These are phyloP conservation scores for Hansenula lynferdii DNA, from an alignment of 1,139 yeast genomes.

Conservation along the genomic window DNA sequence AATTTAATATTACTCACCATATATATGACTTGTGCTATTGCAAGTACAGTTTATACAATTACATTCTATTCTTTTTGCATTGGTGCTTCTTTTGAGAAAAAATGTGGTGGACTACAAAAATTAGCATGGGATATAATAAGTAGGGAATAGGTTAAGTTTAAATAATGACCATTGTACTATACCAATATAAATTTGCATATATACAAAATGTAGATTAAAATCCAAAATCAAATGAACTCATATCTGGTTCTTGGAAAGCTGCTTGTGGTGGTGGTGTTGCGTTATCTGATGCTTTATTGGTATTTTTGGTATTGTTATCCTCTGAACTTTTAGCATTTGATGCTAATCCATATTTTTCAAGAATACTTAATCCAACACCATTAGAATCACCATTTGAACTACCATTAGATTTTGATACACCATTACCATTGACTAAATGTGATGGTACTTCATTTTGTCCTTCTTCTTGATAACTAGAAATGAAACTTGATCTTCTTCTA, in stretches of 20 bases:
- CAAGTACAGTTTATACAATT: neutral
- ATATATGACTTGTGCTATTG: neutral
- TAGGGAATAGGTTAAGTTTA: neutral
- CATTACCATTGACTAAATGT: slow-evolving; percentile 2
- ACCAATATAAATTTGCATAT: neutral
- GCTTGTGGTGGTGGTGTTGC: slow-evolving; percentile 41
- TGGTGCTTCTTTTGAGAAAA: slow-evolving; percentile 1
- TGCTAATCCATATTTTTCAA: slow-evolving; percentile 20
- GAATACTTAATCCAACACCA: slow-evolving; percentile 10
- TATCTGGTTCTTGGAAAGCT: slow-evolving; percentile 71
- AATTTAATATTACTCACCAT: neutral
- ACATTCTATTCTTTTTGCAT: neutral
- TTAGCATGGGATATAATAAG: neutral
- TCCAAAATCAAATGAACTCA: slow-evolving; percentile 73
- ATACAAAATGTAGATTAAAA: slow-evolving; percentile 8
- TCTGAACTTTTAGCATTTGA: slow-evolving; percentile 15
- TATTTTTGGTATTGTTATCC: slow-evolving; percentile 5
- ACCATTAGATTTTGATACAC: neutral
- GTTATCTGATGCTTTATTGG: slow-evolving; percentile 4
- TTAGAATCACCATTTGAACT: too few relatives aligned
- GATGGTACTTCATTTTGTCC: slow-evolving; percentile 1
- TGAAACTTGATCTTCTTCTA: slow-evolving; percentile 17
- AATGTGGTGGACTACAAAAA: neutral
- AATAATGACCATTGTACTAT: neutral
- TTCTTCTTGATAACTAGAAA: slow-evolving; percentile 6